A percentile compares a stretch with the other conserved stretches of the same genome.
Conservation (phyloP, 2,329 filamentous ascomycete species). For the Ceratocystis papillata region DNA sequence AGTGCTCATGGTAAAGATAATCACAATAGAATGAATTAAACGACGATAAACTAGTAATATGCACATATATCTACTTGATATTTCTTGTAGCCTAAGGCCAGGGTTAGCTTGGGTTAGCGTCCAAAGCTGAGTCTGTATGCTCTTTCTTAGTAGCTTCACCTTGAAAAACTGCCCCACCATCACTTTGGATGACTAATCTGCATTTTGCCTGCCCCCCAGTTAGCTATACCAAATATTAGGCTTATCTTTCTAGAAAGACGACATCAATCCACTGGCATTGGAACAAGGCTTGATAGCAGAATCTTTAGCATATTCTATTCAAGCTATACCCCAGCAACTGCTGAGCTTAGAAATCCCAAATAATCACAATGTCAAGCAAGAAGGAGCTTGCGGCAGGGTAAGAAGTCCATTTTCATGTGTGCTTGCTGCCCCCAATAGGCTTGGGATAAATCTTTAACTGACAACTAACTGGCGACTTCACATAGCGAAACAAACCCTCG, state of each 20-base stretch:
- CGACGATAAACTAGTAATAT: neutral
- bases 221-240: neutral
- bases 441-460: too few relatives aligned
- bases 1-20: neutral
- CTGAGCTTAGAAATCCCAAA: neutral
- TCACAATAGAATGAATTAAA: slow-evolving; percentile 23
- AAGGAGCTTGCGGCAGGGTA: slow-evolving; percentile 22
- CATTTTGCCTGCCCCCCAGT: slow-evolving; percentile 2
- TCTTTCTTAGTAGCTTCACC: neutral
- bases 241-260: neutral
- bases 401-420: neutral
- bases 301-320: neutral
- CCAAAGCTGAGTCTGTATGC: neutral
- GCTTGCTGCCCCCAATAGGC: neutral
- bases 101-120: neutral
- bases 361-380: slow-evolving; percentile 19
- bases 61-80: neutral
- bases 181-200: slow-evolving; percentile 14
- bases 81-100: neutral
- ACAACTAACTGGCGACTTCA: neutral
- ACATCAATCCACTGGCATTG: neutral
- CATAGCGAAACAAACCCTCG: slow-evolving; percentile 58
- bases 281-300: neutral
- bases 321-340: neutral
- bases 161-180: slow-evolving; percentile 19